These are phyloP conservation scores for Ogataea populi-albae DNA, from an alignment of 805 yeast genomes.

Conservation along the genomic window DNA sequence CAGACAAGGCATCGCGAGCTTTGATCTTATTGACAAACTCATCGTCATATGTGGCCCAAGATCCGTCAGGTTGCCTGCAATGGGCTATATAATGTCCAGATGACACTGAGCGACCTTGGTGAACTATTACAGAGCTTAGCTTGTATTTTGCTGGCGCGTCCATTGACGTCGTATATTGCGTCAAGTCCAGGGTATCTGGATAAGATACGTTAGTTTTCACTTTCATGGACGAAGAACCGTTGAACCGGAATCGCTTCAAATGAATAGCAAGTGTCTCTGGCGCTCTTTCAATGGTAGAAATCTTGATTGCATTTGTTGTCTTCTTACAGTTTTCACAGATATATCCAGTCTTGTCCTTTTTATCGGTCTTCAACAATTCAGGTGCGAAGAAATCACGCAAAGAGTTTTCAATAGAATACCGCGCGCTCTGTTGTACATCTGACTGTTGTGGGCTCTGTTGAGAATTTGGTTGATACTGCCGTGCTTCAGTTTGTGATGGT, in stretches of 20 bases:
- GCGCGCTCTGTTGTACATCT: constrained; percentile 17
- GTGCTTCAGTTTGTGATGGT: constrained; percentile 4
- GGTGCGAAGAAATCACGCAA: constrained; percentile 78
- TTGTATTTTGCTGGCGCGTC: constrained; percentile 58
- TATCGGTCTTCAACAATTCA: constrained; percentile 70
- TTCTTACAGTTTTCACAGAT: constrained; percentile 83
- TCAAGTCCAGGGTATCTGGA: constrained; percentile 71
- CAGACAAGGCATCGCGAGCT: constrained; percentile 71
- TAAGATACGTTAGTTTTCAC: constrained; percentile 84
- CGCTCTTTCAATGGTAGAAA: constrained; percentile 68
- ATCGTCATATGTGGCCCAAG: constrained; percentile 94
- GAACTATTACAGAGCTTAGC: constrained; percentile 81
- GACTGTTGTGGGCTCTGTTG: constrained; percentile 5
- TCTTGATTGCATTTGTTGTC: constrained; percentile 74
- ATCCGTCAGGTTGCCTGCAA: constrained; percentile 86
- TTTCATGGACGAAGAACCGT: constrained; percentile 72
- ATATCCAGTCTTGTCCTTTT: constrained; percentile 71
- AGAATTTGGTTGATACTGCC: constrained; percentile 4
- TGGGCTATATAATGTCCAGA: constrained; percentile 93
- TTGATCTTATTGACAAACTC: constrained; percentile 75
- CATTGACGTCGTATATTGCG: constrained; percentile 52
- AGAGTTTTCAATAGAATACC: constrained; percentile 71
- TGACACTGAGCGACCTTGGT: constrained; percentile 88
- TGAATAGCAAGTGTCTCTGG: constrained; percentile 89
- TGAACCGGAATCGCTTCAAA: constrained; percentile 86